A percentile compares a stretch with the other conserved stretches of the same genome.
Evolutionary conservation across 805 yeast genomes (phyloP).

Genomic region (Wickerhamiella sergipiensis): DNA sequence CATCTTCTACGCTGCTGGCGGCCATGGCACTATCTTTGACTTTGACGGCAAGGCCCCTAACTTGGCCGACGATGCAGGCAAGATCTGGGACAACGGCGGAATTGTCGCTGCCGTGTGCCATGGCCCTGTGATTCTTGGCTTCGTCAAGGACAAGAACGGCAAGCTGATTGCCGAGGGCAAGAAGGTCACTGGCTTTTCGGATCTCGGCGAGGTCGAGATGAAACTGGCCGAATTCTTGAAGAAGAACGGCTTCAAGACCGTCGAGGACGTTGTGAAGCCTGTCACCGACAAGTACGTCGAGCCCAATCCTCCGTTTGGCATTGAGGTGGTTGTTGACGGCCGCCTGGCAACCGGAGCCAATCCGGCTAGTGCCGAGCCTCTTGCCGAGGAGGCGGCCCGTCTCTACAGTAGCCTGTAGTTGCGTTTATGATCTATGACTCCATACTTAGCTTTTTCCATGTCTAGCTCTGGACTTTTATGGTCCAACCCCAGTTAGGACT

Average conservation of each 20-base stretch:
- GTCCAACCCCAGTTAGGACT: too few relatives aligned
- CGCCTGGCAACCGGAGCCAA: constrained; percentile 52
- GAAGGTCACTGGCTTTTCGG: constrained; percentile 48
- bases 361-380: constrained; percentile 41
- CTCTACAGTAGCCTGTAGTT: background rate
- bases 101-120: constrained; percentile 55
- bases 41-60: constrained; percentile 36
- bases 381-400: constrained; percentile 31
- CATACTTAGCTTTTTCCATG: too few relatives aligned
- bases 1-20: constrained; percentile 50
- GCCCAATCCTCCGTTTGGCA: constrained; percentile 32
- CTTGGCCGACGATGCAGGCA: constrained; percentile 33
- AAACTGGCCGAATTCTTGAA: constrained; percentile 22
- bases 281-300: constrained; percentile 32
- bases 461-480: too few relatives aligned
- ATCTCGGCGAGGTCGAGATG: constrained; percentile 34
- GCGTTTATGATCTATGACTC: constrained; percentile 14
- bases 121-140: constrained; percentile 48
- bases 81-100: constrained; percentile 38
- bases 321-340: constrained; percentile 36
- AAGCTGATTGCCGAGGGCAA: constrained; percentile 37
- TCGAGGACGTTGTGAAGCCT: constrained; percentile 26
- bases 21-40: constrained; percentile 50
- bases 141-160: constrained; percentile 31
- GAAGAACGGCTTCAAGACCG: constrained; percentile 23